These are phyloP conservation scores for Phascolomyces articulosus DNA, from an alignment of 371 early-diverging fungal species.

Conservation along the genomic window DNA sequence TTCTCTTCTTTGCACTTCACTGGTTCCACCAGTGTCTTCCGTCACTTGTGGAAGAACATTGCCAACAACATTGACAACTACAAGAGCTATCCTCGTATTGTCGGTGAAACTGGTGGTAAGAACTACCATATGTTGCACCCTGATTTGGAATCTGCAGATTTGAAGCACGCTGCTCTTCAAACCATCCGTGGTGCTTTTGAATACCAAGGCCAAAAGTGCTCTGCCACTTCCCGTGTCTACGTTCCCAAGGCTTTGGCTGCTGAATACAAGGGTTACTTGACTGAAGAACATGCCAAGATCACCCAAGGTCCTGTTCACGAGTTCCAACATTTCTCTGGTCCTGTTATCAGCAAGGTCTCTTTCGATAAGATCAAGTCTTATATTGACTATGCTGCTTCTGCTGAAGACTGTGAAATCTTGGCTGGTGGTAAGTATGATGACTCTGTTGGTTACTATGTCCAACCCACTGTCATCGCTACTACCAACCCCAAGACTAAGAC, in stretches of 20 bases:
- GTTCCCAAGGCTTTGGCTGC: conserved; percentile 84
- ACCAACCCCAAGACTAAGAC: conserved; percentile 86
- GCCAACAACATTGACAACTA: conserved; percentile 90
- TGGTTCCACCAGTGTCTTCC: conserved; percentile 94
- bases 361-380: conserved; percentile 92
- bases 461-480: conserved; percentile 92
- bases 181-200: conserved; percentile 95
- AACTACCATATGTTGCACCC: conserved; percentile 95
- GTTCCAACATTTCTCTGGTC: conserved; percentile 76
- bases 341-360: conserved; percentile 90
- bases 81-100: conserved; percentile 94
- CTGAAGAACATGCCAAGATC: conserved; percentile 73
- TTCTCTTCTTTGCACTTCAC: conserved; percentile 98
- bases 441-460: conserved; percentile 87
- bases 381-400: conserved; percentile 77
- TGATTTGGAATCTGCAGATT: conserved; percentile 62
- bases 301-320: conserved; percentile 87
- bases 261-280: conserved; percentile 72
- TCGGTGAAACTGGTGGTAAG: conserved; percentile 99
- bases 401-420: conserved; percentile 73
- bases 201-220: conserved; percentile 98
- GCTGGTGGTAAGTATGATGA: conserved; percentile 86
- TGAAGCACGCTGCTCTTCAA: conserved; percentile 64
- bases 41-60: conserved; percentile 90
- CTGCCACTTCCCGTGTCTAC: conserved; percentile 91